Conservation (phyloP, 2,329 filamentous ascomycete species). For the Myriosclerotinia scirpicola region DNA sequence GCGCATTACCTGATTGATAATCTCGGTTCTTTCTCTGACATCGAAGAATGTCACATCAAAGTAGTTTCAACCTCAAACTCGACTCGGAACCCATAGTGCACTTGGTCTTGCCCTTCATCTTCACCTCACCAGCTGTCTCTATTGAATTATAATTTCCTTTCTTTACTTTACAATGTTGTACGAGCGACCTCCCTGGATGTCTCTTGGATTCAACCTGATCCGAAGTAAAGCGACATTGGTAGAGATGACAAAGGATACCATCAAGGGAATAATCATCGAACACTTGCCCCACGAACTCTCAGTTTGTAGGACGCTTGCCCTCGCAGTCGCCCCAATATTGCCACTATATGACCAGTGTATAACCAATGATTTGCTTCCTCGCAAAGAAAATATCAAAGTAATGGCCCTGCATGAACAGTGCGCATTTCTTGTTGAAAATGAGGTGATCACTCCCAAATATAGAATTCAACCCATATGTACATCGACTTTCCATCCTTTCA, state of each 20-base stretch:
- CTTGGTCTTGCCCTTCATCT: no score
- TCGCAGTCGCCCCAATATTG: not conserved
- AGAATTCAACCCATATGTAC: conserved; percentile 44
- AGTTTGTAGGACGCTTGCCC: not conserved
- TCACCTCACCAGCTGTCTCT: not conserved
- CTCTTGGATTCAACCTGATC: not conserved
- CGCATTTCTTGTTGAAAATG: conserved; percentile 5
- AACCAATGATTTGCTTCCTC: not conserved
- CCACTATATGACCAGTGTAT: not conserved
- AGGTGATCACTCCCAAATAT: not conserved
- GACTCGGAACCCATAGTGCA: no score
- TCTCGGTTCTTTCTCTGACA: not conserved
- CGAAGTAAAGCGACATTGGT: not conserved
- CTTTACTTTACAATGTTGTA: not conserved
- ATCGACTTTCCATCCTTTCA: conserved; percentile 28
- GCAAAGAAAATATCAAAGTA: not conserved
- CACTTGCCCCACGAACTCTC: not conserved
- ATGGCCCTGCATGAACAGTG: not conserved
- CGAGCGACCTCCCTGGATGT: not conserved
- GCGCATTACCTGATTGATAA: not conserved
- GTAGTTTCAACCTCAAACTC: no score
- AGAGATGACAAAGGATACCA: not conserved
- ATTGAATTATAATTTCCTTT: not conserved
- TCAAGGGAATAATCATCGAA: not conserved
- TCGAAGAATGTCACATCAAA: no score